Evolutionary conservation across 2,329 filamentous ascomycete species (phyloP), one percentile per base, ranked within the genome.

Genomic region (Diaporthe caulivora): DNA sequence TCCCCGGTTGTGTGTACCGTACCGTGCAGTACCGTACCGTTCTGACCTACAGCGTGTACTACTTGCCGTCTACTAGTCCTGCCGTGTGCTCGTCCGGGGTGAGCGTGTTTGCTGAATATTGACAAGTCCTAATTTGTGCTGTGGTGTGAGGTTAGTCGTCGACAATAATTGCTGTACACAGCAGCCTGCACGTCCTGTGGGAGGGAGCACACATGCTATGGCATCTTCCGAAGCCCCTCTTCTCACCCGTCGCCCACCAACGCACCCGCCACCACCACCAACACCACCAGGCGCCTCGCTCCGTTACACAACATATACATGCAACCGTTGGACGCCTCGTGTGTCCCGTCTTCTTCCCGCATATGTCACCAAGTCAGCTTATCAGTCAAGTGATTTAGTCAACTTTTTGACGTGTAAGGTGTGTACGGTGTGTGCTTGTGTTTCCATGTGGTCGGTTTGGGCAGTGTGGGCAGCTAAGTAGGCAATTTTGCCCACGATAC

Each of bases 301-400:
- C 29, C 24, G 60, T 65, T 65, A 65, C 60, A 65, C 60, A 31
- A 37, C 60, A 24, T 47, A 42, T 34, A 65, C 60, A 49, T 51
- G 29, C 29, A 31, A 51, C 60, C 60, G 60, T 49, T 34, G 29
- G 17, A 34, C 47, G 26, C 49, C 15, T 65, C 29, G 42, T 49
- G 17, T 49, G 17, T 51, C 60, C 60, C 42, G 42, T 37, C 60
- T 49, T 9, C 60, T 10, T 70, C 67, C 67, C 44, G 67, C 67
- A 55, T 42, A 24, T 70, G 67, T 70, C 67, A 65, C 26, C 49
- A 31, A 51, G 60, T 65, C 60, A 65, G 42, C 67, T 44, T 55
- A 70, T 70, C 67, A 44, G 67, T 58, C 67, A 55, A 60, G 65
- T 69, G 49, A 69, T 69, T 69, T 65, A 49, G 58, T 49, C 67